phyloP scores from a whole-genome alignment of 345 rosid genomes.

The Sisymbrium altissimum region DNA sequence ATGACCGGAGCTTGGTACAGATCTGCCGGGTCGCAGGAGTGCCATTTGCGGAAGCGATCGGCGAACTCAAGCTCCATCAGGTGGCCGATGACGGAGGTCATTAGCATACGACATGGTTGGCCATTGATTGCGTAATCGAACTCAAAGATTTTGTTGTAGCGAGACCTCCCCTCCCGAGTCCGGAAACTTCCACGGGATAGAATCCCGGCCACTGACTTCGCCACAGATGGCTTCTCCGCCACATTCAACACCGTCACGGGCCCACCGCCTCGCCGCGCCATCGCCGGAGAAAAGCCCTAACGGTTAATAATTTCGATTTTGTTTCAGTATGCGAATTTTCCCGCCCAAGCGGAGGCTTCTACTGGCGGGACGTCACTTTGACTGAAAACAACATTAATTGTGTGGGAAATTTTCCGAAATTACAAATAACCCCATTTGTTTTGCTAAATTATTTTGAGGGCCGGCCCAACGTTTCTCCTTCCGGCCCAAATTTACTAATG shows the following conservation, averaged over 20 bases:
- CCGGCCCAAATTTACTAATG: not conserved
- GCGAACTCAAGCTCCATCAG: conserved; percentile 93
- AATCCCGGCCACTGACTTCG: conserved; percentile 77
- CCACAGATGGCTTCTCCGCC: conserved; percentile 99
- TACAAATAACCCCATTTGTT: not conserved
- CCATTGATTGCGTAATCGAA: conserved; percentile 76
- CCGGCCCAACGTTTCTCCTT: not conserved
- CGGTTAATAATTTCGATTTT: conserved; percentile 2
- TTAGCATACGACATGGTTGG: conserved; percentile 81
- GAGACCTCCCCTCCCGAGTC: conserved; percentile 85
- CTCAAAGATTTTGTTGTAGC: conserved; percentile 91
- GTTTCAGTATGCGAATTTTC: too few relatives aligned
- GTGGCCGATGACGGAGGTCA: conserved; percentile 96
- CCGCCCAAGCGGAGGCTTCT: conserved; percentile 26
- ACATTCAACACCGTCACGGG: conserved; percentile 69
- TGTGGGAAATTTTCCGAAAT: not conserved
- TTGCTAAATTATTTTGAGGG: not conserved
- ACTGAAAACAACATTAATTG: not conserved
- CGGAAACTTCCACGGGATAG: conserved; percentile 66
- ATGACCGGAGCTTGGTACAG: conserved; percentile 76
- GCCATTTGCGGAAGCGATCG: conserved; percentile 92
- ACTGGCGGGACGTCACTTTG: conserved; percentile 1
- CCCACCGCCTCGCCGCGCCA: conserved; percentile 55
- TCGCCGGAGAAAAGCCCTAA: conserved; percentile 27
- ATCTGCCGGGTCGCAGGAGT: conserved; percentile 89